phyloP scores from a whole-genome alignment of 2,329 filamentous ascomycete species.

The Clonostachys rosea region DNA sequence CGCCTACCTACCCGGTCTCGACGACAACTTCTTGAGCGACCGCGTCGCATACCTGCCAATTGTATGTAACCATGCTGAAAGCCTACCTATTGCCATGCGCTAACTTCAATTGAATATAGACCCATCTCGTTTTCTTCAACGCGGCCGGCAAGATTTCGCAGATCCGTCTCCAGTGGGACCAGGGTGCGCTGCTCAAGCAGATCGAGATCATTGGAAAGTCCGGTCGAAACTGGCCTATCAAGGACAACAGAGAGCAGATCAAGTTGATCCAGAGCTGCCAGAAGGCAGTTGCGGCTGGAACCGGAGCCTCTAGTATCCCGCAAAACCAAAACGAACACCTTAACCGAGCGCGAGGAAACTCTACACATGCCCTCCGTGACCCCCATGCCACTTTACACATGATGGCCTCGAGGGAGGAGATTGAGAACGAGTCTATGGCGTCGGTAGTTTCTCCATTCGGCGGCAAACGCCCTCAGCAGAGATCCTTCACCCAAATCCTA shows the following conservation, averaged over 20 bases:
- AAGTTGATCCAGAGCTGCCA: slow-evolving; percentile 65
- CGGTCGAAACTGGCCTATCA: slow-evolving; percentile 92
- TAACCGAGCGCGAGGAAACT: slow-evolving; percentile 43
- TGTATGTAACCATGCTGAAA: slow-evolving; percentile 47
- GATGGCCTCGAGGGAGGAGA: slow-evolving; percentile 62
- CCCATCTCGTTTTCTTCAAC: slow-evolving; percentile 87
- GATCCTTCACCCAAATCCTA: slow-evolving; percentile 71
- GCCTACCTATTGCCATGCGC: neutral
- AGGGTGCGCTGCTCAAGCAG: slow-evolving; percentile 87
- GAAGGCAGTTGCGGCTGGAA: slow-evolving; percentile 32
- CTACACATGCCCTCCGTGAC: slow-evolving; percentile 52
- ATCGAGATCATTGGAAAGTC: slow-evolving; percentile 89
- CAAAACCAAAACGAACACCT: slow-evolving; percentile 28
- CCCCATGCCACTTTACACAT: slow-evolving; percentile 70
- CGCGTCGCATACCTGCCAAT: slow-evolving; percentile 74
- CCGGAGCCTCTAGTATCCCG: slow-evolving; percentile 13
- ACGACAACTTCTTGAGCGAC: slow-evolving; percentile 91
- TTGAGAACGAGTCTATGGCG: slow-evolving; percentile 41
- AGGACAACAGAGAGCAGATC: slow-evolving; percentile 79
- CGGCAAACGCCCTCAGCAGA: slow-evolving; percentile 56
- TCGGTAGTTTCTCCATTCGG: slow-evolving; percentile 57
- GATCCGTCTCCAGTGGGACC: slow-evolving; percentile 92
- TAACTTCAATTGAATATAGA: slow-evolving; percentile 35
- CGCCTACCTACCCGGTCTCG: slow-evolving; percentile 79
- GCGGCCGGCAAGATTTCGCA: slow-evolving; percentile 72